A percentile compares a stretch with the other conserved stretches of the same genome.
These are phyloP conservation scores for Yamadazyma ubonensis DNA, from an alignment of 805 yeast species.

Conservation along the genomic window DNA sequence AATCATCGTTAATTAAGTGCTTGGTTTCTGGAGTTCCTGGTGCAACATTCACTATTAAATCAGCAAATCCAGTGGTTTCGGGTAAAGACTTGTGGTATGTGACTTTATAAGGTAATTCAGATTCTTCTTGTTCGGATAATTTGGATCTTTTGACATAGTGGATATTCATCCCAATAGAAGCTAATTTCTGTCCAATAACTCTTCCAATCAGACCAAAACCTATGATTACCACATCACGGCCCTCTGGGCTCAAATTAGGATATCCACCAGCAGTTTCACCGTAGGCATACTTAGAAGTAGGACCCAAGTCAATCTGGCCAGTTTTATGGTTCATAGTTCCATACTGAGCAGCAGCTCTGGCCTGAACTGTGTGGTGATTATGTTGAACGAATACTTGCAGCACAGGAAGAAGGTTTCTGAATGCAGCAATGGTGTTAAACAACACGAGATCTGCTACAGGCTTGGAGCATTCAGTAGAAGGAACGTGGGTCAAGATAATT, in stretches of 20 bases:
- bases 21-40: constrained; percentile 63
- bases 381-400: constrained; percentile 35
- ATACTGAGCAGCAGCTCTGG: constrained; percentile 39
- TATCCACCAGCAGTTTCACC: constrained; percentile 51
- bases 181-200: constrained; percentile 55
- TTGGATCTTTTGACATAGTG: constrained; percentile 58
- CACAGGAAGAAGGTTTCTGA: constrained; percentile 38
- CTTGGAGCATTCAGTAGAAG: constrained; percentile 54
- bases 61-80: constrained; percentile 41
- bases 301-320: constrained; percentile 24
- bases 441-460: constrained; percentile 76
- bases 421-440: constrained; percentile 54
- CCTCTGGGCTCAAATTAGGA: constrained; percentile 48
- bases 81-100: constrained; percentile 37
- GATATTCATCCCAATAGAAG: constrained; percentile 62
- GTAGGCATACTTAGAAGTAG: constrained; percentile 27
- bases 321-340: constrained; percentile 33
- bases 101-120: constrained; percentile 44
- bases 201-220: constrained; percentile 80
- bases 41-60: constrained; percentile 62
- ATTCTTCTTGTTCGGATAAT: constrained; percentile 32
- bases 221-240: constrained; percentile 59
- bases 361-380: constrained; percentile 46
- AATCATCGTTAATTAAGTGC: constrained; percentile 49
- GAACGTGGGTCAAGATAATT: constrained; percentile 59